Evolutionary conservation across 352 stramenopile species (phyloP).

Genomic region (Elongisporangium undulatum): DNA sequence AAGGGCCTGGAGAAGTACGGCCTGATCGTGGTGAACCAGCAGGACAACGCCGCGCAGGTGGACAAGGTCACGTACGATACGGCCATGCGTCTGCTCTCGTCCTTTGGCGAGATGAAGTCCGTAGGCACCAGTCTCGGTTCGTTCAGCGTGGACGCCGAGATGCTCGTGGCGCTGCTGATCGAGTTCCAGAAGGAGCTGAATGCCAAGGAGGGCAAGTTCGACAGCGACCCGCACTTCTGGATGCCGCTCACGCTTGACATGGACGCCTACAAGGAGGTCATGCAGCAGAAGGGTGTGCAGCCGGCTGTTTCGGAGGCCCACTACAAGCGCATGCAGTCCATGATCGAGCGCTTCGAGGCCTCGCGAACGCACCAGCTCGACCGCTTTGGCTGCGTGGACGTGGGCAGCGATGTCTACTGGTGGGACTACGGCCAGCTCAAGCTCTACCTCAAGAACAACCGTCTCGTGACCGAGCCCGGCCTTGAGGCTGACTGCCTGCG

Average conservation of each 20-base stretch:
- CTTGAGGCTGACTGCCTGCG: constrained; percentile 80
- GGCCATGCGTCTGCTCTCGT: constrained; percentile 89
- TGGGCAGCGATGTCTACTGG: constrained; percentile 96
- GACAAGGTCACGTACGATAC: constrained; percentile 98
- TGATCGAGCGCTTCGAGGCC: constrained; percentile 85
- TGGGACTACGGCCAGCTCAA: constrained; percentile 99
- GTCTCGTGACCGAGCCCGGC: constrained; percentile 87
- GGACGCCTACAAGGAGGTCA: constrained; percentile 91
- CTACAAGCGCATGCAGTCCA: constrained; percentile 90
- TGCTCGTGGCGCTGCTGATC: constrained; percentile 88
- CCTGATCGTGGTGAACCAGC: constrained; percentile 94
- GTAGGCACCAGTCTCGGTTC: constrained; percentile 95
- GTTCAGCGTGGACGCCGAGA: constrained; percentile 93
- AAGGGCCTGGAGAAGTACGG: constrained; percentile 98
- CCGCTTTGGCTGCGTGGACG: constrained; percentile 96
- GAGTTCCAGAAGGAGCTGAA: constrained; percentile 92
- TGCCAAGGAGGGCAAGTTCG: constrained; percentile 92
- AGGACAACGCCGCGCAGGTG: constrained; percentile 91
- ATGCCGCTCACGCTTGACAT: constrained; percentile 96
- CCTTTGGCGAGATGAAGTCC: constrained; percentile 92
- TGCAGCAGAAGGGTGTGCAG: constrained; percentile 92
- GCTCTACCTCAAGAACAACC: constrained; percentile 97
- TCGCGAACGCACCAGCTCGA: constrained; percentile 62
- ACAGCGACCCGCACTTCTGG: constrained; percentile 98
- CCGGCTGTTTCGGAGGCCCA: constrained; percentile 67